Evolutionary conservation across 495 filamentous ascomycete species (phyloP), one percentile per base, ranked within the genome.

Genomic region (Astrocystis sublimbata): DNA sequence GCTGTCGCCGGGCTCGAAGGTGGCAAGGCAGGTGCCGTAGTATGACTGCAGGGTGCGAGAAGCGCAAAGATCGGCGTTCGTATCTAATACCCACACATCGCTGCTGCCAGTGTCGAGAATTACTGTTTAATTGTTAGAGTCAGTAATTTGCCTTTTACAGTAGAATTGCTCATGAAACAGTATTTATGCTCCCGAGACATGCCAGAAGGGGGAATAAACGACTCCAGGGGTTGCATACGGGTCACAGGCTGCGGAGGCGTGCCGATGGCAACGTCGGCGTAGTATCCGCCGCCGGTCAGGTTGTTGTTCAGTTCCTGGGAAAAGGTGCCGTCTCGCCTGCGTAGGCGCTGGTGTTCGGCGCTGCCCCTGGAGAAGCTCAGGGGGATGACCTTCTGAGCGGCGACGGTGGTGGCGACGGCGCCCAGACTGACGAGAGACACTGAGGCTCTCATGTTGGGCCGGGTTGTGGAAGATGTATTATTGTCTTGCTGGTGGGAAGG

Each of bases 41-140:
- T 71, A 33, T 15, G 24, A 23, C 63, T 83, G 78, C 30, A 77
- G 61, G 2, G 33, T 6, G 5, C 17, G 35, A 24, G 65, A 69
- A 5, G 47, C 73, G 65, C 82, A 85, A 13, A 82, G 68, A 60
- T 81, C 71, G 9, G 81, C 76, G 8, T 68, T 51, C 15, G 63
- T 59, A 50, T 73, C 71, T 41, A 83, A 60, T 26, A 87, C 78
- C 93, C 93, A 97, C 9, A 96, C 78, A 75, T 98, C 93, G 64
- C 90, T 93, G 68, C 91, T 96, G 3, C 91, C 91, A 12, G 91
- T 94, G 64, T 94, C 91, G 58, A 94, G 74, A 40, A 81, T 68
- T 47, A 85, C 66, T 17, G 71, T n/a, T n/a, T n/a, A n/a, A n/a
- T n/a, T n/a, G n/a, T n/a, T n/a, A n/a, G n/a, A n/a, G n/a, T n/a